Conservation (phyloP, 768 basidiomycete species). For the Xanthoconium stramineum region DNA sequence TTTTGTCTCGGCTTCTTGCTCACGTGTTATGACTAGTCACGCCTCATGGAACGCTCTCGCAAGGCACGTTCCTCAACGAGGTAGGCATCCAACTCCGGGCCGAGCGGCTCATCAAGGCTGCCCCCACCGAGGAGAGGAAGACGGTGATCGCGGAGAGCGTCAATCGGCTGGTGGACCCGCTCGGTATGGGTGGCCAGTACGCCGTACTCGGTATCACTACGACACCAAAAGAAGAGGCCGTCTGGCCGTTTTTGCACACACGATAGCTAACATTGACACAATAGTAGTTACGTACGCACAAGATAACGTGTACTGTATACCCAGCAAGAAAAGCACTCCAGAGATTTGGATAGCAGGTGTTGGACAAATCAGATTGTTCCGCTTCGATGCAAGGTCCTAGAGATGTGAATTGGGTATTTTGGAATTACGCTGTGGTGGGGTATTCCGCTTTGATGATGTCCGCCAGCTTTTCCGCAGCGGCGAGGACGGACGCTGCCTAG, state of each 20-base stretch:
- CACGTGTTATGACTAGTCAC: conserved; percentile 28
- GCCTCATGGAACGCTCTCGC: conserved; percentile 67
- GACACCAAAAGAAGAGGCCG: conserved; percentile 7
- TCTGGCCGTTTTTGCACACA: conserved; percentile 33
- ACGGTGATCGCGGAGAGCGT: conserved; percentile 58
- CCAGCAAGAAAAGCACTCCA: too few species aligned
- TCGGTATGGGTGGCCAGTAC: conserved; percentile 88
- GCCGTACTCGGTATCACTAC: conserved; percentile 62
- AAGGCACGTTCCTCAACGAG: conserved; percentile 70
- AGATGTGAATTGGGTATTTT: neutral
- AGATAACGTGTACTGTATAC: neutral
- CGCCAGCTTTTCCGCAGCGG: conserved; percentile 35
- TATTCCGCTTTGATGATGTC: conserved; percentile 31
- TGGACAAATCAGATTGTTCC: too few species aligned
- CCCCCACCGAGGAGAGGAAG: conserved; percentile 46
- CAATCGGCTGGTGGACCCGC: conserved; percentile 67
- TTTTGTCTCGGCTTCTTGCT: neutral
- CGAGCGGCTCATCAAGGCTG: conserved; percentile 52
- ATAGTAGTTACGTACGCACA: neutral
- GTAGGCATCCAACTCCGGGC: conserved; percentile 76
- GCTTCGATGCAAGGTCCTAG: neutral
- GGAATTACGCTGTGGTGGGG: neutral
- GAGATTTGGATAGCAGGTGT: too few species aligned
- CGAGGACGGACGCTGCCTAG: conserved; percentile 30
- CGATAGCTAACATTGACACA: neutral